Evolutionary conservation across 108 stramenopile species (phyloP).

Genomic region (Nannochloropsis salina): DNA sequence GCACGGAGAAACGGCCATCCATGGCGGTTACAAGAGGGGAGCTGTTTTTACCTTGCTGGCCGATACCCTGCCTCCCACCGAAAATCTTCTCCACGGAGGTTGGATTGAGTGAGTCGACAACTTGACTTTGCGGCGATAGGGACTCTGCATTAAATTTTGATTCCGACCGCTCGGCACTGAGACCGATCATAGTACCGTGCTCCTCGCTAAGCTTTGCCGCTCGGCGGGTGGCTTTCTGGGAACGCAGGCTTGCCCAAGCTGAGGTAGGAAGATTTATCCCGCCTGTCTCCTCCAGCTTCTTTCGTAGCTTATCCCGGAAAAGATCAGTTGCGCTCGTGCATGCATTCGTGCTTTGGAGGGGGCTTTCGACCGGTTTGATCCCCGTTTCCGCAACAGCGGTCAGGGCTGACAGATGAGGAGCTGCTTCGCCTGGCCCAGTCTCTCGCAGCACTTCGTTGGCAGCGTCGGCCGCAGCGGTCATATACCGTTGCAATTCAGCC

Average conservation of each 20-base stretch:
- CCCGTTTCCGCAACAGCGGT: neutral
- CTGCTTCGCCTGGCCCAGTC: conserved; percentile 15
- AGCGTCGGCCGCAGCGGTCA: conserved; percentile 53
- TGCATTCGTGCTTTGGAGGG: neutral
- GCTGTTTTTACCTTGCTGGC: neutral
- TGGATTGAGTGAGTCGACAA: neutral
- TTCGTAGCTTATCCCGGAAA: conserved; percentile 49
- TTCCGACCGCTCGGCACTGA: neutral
- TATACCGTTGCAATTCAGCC: conserved; percentile 54
- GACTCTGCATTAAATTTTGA: neutral
- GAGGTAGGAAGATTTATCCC: conserved; percentile 30
- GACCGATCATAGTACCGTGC: neutral
- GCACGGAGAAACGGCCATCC: neutral
- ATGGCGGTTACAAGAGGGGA: neutral
- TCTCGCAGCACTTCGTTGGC: conserved; percentile 43
- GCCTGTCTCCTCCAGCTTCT: conserved; percentile 54
- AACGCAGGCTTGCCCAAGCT: neutral
- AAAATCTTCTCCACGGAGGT: neutral
- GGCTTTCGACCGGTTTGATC: neutral
- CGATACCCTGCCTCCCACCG: neutral
- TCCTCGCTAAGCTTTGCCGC: neutral
- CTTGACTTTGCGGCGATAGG: neutral
- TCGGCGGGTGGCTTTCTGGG: neutral
- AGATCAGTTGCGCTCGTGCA: conserved; percentile 30
- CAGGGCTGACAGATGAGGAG: neutral